phyloP scores from a whole-genome alignment of 768 basidiomycete genomes.

The Hygrophoropsis aurantiaca region DNA sequence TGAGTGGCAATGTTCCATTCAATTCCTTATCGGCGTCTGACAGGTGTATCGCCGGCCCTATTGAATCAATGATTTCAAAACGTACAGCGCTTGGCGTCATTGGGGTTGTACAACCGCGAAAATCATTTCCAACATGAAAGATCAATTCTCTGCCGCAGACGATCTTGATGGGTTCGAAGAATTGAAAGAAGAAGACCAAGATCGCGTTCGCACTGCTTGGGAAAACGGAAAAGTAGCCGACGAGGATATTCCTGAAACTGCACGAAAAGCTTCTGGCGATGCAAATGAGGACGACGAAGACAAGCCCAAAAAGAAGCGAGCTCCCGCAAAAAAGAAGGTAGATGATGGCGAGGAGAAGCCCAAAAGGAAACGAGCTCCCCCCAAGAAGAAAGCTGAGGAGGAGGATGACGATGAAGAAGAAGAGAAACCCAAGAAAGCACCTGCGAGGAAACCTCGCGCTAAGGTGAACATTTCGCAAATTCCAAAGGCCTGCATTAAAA shows the following conservation, averaged over 20 bases:
- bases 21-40: not conserved
- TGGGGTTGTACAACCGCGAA: conserved; percentile 83
- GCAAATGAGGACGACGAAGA: conserved; percentile 48
- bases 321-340: conserved; percentile 36
- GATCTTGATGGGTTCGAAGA: conserved; percentile 89
- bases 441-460: conserved; percentile 33
- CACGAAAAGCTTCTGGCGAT: conserved; percentile 55
- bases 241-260: conserved; percentile 79
- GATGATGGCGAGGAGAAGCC: conserved; percentile 37
- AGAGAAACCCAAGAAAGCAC: conserved; percentile 30
- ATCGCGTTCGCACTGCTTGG: conserved; percentile 69
- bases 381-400: conserved; percentile 34
- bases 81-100: conserved; percentile 76
- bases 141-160: conserved; percentile 49
- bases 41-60: not conserved
- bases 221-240: conserved; percentile 76
- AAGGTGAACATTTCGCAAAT: conserved; percentile 26
- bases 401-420: conserved; percentile 32
- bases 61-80: conserved; percentile 1
- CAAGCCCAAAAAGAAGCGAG: conserved; percentile 56
- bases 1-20: conserved; percentile 30
- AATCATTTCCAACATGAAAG: conserved; percentile 72
- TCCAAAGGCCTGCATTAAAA: conserved; percentile 9
- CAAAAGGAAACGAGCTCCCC: conserved; percentile 31
- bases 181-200: conserved; percentile 66